Percentiles rank a stretch among this genome's conserved stretches.
Evolutionary conservation across 257 asterid genomes (phyloP).

Genomic region (Ballota nigra): DNA sequence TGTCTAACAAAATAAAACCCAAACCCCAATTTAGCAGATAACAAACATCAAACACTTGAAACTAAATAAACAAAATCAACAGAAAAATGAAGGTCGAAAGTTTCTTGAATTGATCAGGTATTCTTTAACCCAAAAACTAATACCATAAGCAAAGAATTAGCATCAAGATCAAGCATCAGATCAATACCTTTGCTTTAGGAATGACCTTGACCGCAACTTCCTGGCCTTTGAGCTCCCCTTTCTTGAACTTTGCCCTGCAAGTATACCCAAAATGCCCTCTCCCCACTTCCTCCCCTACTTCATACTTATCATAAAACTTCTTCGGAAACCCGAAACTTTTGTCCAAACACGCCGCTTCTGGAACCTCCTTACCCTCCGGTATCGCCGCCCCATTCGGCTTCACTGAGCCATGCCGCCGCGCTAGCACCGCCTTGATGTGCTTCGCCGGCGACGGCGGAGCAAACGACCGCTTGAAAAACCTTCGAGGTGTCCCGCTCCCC

Average conservation of each 20-base stretch:
- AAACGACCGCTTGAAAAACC: constrained; percentile 71
- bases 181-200: constrained; percentile 70
- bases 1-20: neutral
- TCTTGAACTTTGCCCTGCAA: constrained; percentile 78
- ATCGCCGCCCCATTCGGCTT: constrained; percentile 67
- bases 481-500: constrained; percentile 56
- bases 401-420: constrained; percentile 79
- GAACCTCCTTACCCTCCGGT: constrained; percentile 61
- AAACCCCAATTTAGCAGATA: neutral
- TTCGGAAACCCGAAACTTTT: constrained; percentile 77
- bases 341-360: constrained; percentile 54
- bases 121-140: neutral
- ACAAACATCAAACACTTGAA: neutral
- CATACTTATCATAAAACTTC: constrained; percentile 72
- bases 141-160: neutral
- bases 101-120: constrained; percentile 30
- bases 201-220: constrained; percentile 89
- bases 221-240: constrained; percentile 81
- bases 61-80: neutral
- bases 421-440: constrained; percentile 79
- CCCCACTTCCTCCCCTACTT: constrained; percentile 87
- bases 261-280: constrained; percentile 95
- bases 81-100: neutral
- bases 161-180: constrained; percentile 24
- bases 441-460: constrained; percentile 96